phyloP scores from a whole-genome alignment of 75 land plant species.

The Isoetes taiwanensis region DNA sequence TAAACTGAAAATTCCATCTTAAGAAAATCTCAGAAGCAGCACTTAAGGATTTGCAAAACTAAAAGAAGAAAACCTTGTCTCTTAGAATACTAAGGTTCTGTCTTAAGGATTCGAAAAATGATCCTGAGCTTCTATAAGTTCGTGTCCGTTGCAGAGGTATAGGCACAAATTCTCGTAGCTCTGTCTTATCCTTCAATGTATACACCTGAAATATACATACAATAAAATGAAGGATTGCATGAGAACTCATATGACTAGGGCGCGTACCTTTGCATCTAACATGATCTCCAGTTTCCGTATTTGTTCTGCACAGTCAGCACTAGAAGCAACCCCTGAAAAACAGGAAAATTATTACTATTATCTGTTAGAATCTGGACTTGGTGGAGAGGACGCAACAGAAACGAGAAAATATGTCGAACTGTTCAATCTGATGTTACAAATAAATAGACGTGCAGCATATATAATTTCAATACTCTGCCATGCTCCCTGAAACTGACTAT shows the following conservation, averaged over 20 bases:
- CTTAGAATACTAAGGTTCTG: conserved; percentile 26
- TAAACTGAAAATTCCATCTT: conserved; percentile 7
- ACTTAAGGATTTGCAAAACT: neutral
- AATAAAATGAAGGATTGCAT: neutral
- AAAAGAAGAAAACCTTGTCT: conserved; percentile 31
- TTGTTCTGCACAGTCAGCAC: conserved; percentile 10
- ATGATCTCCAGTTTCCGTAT: conserved; percentile 12
- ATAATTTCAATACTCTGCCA: too few species aligned
- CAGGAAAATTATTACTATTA: neutral
- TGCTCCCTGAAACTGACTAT: too few species aligned
- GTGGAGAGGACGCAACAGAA: too few species aligned
- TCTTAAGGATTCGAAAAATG: conserved; percentile 15
- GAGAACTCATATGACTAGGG: neutral
- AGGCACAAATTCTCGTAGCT: conserved; percentile 52
- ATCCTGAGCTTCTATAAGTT: conserved; percentile 19
- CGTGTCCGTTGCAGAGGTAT: conserved; percentile 28
- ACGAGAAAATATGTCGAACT: too few species aligned
- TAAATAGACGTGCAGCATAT: too few species aligned
- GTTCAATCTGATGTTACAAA: too few species aligned
- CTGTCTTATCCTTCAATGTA: conserved; percentile 51
- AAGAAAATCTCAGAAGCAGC: neutral
- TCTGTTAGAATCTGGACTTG: too few species aligned
- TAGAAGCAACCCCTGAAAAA: conserved; percentile 11
- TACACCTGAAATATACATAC: conserved; percentile 15
- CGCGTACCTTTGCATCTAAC: conserved; percentile 18